A percentile compares a stretch with the other conserved stretches of the same genome.
Conservation (phyloP, 139 green algal genomes). For the Trebouxia sp. region DNA sequence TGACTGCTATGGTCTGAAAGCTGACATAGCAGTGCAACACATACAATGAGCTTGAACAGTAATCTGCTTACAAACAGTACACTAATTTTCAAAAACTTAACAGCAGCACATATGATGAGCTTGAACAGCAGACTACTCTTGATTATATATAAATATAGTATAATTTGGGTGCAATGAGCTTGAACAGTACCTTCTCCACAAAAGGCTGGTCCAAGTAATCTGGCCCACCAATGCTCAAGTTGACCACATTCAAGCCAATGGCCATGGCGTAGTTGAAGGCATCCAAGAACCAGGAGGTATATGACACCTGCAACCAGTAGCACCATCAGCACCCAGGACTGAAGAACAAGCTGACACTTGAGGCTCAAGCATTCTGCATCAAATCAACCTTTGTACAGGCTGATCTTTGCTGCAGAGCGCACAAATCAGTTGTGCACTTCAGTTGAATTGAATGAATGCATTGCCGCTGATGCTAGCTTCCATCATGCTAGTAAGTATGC, state of each 20-base stretch:
- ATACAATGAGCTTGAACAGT: too few species aligned
- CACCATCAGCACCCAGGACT: neutral
- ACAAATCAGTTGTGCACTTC: too few species aligned
- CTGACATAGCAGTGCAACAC: too few species aligned
- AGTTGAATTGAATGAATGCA: neutral
- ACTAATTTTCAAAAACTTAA: too few species aligned
- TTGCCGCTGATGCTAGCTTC: neutral
- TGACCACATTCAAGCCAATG: constrained; percentile 90
- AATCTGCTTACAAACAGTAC: too few species aligned
- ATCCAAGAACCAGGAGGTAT: constrained; percentile 99
- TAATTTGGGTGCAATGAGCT: too few species aligned
- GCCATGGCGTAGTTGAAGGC: constrained; percentile 99
- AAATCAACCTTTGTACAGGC: neutral
- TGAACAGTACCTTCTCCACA: constrained; percentile 98
- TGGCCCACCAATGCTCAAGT: constrained; percentile 96
- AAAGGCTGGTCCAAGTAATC: constrained; percentile 98
- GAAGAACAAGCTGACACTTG: neutral
- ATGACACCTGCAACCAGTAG: constrained; percentile 79
- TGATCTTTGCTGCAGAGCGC: neutral
- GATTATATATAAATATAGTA: too few species aligned
- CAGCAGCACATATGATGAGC: too few species aligned
- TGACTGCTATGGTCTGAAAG: too few species aligned
- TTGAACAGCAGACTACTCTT: too few species aligned
- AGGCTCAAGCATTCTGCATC: neutral
- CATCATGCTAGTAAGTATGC: neutral